Evolutionary conservation across 306 rosid species (phyloP), one percentile per base, ranked within the genome.

Genomic region (Quercus alba): DNA sequence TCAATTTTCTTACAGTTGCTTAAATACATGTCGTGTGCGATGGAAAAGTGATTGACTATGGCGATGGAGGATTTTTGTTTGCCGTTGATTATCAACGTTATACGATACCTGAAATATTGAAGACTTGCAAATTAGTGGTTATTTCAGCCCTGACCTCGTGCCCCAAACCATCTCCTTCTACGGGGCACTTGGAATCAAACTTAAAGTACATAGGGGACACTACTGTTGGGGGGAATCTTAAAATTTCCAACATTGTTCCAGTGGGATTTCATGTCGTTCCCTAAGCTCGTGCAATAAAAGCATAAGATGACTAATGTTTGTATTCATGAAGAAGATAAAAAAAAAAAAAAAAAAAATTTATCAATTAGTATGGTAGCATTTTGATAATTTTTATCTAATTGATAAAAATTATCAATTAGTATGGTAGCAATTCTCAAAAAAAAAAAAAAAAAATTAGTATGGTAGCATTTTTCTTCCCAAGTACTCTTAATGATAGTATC

Each of bases 11-110:
- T 19, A 58, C 76, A 80, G 81, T 75, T 79, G 89, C 86, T 52
- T 4, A 41, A 8, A 79, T 87, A 11, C 84, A 75, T 87, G 56
- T 67, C 56, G 31, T 87, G 88, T 18, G 86, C 76, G 20, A 59
- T 1, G 77, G 80, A 9, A 84, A 80, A 8, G 75, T 82, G 52
- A 63, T 87, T 8, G 80, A 86, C 0, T 61, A 70, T 59, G 18
- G 28, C 5, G 1, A 4, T 5, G 86, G 90, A 58, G 0, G 21
- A 0, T 87, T 87, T 73, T 72, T 84, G 3, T 76, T 84, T 0
- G 0, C 74, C 11, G 11, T 87, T 35, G 70, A 87, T 66, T 84
- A 86, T 23, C 4, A 81, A 0, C 80, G 63, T 4, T 31, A 69
- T 25, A 4, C 77, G 20, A 74, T 81, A 0, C 73, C 84, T 49